These are phyloP conservation scores for Anisodus tanguticus DNA, from an alignment of 257 asterid genomes.

Conservation along the genomic window DNA sequence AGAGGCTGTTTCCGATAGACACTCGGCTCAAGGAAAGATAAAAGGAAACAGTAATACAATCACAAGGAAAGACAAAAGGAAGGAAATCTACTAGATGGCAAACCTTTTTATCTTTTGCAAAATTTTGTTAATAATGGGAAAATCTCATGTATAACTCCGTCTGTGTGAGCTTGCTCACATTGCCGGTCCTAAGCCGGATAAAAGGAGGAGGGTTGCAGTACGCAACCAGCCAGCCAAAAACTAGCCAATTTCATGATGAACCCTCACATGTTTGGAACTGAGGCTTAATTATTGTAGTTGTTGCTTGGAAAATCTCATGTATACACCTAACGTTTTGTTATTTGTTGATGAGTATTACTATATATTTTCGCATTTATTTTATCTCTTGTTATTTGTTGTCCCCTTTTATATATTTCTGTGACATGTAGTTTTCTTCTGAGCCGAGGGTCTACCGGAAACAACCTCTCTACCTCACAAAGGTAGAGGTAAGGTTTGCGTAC, in stretches of 20 bases:
- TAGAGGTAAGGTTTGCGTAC: no score
- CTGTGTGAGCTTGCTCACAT: slow-evolving; percentile 4
- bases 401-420: no score
- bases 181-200: neutral
- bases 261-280: neutral
- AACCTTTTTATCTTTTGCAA: neutral
- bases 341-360: no score
- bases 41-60: neutral
- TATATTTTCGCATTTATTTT: no score
- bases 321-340: neutral
- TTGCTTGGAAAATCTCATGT: neutral
- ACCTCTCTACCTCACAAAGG: no score
- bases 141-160: neutral
- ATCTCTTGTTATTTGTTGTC: no score
- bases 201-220: neutral
- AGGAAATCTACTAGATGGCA: neutral
- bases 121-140: neutral
- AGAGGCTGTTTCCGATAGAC: no score
- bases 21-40: no score
- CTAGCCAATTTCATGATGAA: neutral
- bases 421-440: no score
- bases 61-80: slow-evolving; percentile 10
- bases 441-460: no score
- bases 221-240: neutral
- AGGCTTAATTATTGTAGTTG: neutral